Evolutionary conservation across 2,329 filamentous ascomycete species (phyloP).

Genomic region (Claviceps sp.): DNA sequence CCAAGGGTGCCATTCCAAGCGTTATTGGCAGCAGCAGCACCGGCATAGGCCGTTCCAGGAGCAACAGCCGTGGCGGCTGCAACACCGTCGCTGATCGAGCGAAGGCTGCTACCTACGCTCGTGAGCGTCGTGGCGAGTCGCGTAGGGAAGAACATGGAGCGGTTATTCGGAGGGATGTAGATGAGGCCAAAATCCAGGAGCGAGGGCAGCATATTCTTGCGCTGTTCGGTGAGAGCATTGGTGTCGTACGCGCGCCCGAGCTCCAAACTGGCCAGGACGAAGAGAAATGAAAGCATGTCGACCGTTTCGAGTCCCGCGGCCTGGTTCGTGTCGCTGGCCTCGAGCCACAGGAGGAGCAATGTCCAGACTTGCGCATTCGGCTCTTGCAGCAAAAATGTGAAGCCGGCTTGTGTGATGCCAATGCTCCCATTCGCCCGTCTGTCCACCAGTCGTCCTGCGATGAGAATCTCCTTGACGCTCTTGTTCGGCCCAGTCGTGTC

Average conservation of each 20-base stretch:
- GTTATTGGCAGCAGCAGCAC: constrained; percentile 2
- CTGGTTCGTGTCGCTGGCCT: constrained; percentile 51
- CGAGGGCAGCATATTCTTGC: constrained; percentile 79
- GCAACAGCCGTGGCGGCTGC: constrained; percentile 47
- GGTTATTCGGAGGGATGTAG: constrained; percentile 49
- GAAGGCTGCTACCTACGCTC: constrained; percentile 62
- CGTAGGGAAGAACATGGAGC: constrained; percentile 70
- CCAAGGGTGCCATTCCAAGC: constrained; percentile 15
- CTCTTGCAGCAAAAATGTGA: constrained; percentile 88
- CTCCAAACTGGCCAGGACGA: constrained; percentile 86
- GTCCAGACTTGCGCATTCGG: constrained; percentile 97
- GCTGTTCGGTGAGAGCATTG: constrained; percentile 64
- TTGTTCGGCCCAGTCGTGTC: constrained; percentile 46
- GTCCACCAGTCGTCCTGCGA: constrained; percentile 70
- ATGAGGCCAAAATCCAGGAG: constrained; percentile 88
- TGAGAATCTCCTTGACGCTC: constrained; percentile 73
- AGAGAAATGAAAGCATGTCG: constrained; percentile 91
- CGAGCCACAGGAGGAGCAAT: constrained; percentile 81
- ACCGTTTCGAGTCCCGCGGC: constrained; percentile 68
- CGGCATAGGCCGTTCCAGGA: constrained; percentile 19
- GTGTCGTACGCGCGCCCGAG: constrained; percentile 87
- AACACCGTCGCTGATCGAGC: constrained; percentile 55
- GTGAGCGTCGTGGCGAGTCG: constrained; percentile 89
- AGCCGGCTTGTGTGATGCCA: constrained; percentile 82
- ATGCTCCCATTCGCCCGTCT: constrained; percentile 48